A percentile compares a stretch with the other conserved stretches of the same genome.
phyloP scores from a whole-genome alignment of 106 monocot genomes.

The Dendrobium officinale region DNA sequence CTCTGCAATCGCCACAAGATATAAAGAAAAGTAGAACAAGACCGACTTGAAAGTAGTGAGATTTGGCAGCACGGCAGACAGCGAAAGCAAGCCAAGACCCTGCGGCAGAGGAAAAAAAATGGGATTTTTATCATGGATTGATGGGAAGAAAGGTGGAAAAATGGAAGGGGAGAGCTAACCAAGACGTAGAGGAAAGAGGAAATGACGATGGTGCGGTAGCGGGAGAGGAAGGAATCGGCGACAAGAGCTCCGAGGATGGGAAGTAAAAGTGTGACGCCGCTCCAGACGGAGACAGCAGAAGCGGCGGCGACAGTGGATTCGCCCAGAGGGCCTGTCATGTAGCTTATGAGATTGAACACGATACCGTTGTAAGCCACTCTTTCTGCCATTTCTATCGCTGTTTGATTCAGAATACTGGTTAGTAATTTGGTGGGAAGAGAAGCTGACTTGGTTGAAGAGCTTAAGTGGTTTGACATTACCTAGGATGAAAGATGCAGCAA shows the following conservation, averaged over 20 bases:
- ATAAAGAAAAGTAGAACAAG: conserved; percentile 46
- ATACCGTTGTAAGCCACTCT: conserved; percentile 38
- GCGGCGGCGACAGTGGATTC: conserved; percentile 40
- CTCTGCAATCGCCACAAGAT: conserved; percentile 46
- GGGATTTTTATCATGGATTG: background rate
- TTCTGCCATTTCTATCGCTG: conserved; percentile 50
- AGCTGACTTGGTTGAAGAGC: too few species aligned
- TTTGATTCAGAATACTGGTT: background rate
- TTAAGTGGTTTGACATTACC: background rate
- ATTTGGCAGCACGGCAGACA: conserved; percentile 16
- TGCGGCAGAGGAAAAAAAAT: background rate
- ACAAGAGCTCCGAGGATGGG: conserved; percentile 44
- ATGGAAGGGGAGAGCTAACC: conserved; percentile 12
- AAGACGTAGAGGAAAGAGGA: conserved; percentile 43
- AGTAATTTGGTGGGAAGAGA: too few species aligned
- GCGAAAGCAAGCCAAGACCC: conserved; percentile 34
- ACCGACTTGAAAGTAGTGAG: conserved; percentile 7
- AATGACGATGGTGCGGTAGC: conserved; percentile 39
- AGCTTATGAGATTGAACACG: conserved; percentile 37
- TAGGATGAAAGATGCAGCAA: conserved; percentile 33
- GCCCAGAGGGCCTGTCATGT: conserved; percentile 40
- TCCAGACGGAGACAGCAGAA: conserved; percentile 30
- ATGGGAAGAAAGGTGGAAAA: background rate
- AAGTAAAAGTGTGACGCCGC: conserved; percentile 31
- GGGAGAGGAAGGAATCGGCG: conserved; percentile 48